Base-by-base conservation (phyloP, 1,284 basidiomycete species). In the Cystobasidiaceae sp. region DNA sequence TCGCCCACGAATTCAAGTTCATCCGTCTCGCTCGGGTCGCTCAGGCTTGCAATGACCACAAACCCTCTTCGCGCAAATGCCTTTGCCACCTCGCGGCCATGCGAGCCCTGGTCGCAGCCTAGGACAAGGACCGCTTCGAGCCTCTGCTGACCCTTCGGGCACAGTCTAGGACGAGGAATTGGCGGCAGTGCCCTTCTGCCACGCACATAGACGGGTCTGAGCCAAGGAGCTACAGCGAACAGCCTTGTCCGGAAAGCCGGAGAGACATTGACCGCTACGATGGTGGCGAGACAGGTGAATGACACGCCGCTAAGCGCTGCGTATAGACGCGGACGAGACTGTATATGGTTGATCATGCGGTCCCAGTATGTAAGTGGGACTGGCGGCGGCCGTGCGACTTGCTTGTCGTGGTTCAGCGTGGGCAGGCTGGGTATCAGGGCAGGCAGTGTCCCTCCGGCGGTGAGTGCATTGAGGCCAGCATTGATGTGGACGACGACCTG, bases 11-110 rank as follows among this genome's bases (percentile, higher is more conserved):
- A 79, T 75, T 91, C 88, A 52, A 91, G 78, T 23, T 79, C 78
- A 21, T 82, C 80, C 30, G 83, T 84, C 7, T 82, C 82, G 58
- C 86, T 85, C 1, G 84, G 81, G 15, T 82, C 82, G 2, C 84
- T 78, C 15, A 89, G 88, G 68, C 86, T 90, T 5, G 85, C 81
- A 70, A 92, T 85, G 43, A 92, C 84, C 71, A 90, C 86, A 72
- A 86, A 90, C 0, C 88, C 87, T 70, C 85, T 83, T 72, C 80
- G 81, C 76, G 89, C 86, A 43, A 92, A 79, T 67, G 86, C 84
- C 54, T 82, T 74, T 57, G 89, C 84, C 51, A 91, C 76, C 15
- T 88, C 84, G 19, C 83, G 78, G 11, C 84, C 88, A 51, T 86
- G 80, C 0, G 85, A 82, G 5, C 66, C 58, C 30, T 82, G 80